Evolutionary conservation across 2,329 filamentous ascomycete genomes (phyloP).

Genomic region (Exophiala spinifera): DNA sequence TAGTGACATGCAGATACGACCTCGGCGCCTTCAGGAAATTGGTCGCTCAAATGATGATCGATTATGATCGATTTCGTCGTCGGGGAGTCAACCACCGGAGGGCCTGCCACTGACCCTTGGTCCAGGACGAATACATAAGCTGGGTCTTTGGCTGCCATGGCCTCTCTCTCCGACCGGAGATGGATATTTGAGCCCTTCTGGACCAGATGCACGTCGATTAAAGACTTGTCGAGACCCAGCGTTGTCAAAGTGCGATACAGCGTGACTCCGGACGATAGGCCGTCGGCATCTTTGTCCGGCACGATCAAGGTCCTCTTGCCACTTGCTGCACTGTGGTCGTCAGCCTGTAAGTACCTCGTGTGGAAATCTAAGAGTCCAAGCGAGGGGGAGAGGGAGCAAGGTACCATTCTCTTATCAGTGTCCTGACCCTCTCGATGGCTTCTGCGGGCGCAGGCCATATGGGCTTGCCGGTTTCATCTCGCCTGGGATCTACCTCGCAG

Average conservation of each 20-base stretch:
- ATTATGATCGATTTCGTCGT: slow-evolving; percentile 56
- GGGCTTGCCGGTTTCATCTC: slow-evolving; percentile 46
- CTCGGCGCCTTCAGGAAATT: slow-evolving; percentile 55
- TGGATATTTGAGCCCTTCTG: slow-evolving; percentile 60
- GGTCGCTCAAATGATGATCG: slow-evolving; percentile 62
- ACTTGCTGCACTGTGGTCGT: slow-evolving; percentile 47
- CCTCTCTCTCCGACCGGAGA: slow-evolving; percentile 49
- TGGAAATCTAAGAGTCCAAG: not conserved
- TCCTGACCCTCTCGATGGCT: slow-evolving; percentile 55
- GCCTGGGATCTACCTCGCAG: slow-evolving; percentile 30
- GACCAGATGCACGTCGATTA: slow-evolving; percentile 59
- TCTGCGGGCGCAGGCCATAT: slow-evolving; percentile 61
- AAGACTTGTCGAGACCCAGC: slow-evolving; percentile 53
- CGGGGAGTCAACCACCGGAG: slow-evolving; percentile 51
- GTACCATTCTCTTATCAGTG: slow-evolving; percentile 59
- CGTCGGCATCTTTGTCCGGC: slow-evolving; percentile 68
- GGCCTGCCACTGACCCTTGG: slow-evolving; percentile 58
- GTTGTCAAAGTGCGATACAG: slow-evolving; percentile 57
- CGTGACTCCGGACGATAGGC: slow-evolving; percentile 62
- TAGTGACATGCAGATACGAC: slow-evolving; percentile 62
- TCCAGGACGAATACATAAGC: slow-evolving; percentile 63
- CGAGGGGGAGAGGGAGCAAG: too few species aligned
- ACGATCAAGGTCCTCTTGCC: slow-evolving; percentile 57
- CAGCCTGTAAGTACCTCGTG: not conserved
- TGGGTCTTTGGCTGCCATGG: slow-evolving; percentile 52